These are phyloP conservation scores for Stachybotrys chlorohalonatus DNA, from an alignment of 2,329 filamentous ascomycete genomes.

Conservation along the genomic window DNA sequence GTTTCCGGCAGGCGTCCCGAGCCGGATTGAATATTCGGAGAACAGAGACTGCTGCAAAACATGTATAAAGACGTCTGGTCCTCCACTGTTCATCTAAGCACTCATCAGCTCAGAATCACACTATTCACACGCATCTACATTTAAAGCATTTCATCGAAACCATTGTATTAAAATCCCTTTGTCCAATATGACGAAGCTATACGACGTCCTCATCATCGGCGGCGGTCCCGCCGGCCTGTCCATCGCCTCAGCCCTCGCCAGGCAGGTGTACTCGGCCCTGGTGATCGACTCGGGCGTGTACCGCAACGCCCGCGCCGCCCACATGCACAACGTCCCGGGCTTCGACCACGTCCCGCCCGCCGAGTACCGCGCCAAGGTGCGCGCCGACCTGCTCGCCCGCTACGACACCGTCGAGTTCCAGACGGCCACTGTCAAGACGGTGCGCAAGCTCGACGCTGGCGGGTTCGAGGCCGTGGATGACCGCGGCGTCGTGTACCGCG, in stretches of 20 bases:
- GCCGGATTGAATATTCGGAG: neutral
- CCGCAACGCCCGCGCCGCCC: conserved; percentile 35
- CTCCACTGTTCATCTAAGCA: no score
- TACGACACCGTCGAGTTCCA: conserved; percentile 25
- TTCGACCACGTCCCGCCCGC: conserved; percentile 28
- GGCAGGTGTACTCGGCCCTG: conserved; percentile 36
- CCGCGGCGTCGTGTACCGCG: conserved; percentile 31
- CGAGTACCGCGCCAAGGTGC: conserved; percentile 23
- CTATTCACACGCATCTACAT: neutral
- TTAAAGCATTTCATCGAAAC: neutral
- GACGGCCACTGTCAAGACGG: conserved; percentile 14
- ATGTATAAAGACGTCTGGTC: conserved; percentile 5
- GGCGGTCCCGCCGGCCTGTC: conserved; percentile 43
- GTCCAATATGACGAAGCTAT: conserved; percentile 14
- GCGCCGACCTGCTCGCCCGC: conserved; percentile 21
- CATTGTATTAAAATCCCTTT: neutral
- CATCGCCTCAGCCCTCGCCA: conserved; percentile 35
- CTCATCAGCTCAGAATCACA: no score
- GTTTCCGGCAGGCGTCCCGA: conserved; percentile 10
- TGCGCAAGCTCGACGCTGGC: conserved; percentile 17
- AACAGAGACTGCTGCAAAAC: neutral
- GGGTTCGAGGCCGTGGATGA: conserved; percentile 30
- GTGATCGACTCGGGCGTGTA: conserved; percentile 42
- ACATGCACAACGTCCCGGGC: conserved; percentile 37
- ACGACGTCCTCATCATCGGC: conserved; percentile 44